These are phyloP conservation scores for Capsicum rhomboideum DNA, from an alignment of 257 asterid species.

Conservation along the genomic window DNA sequence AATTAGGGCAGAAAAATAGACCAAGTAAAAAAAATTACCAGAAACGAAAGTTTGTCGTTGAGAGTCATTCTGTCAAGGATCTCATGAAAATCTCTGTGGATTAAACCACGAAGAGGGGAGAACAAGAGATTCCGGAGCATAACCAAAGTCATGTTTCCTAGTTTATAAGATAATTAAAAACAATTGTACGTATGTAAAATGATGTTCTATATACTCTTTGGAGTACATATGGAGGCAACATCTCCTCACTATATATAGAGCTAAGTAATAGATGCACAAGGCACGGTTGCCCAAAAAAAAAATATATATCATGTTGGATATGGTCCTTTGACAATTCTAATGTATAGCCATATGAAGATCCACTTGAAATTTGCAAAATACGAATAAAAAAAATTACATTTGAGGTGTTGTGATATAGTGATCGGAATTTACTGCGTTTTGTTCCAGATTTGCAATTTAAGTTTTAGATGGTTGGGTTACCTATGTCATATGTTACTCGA, in stretches of 20 bases:
- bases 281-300: neutral
- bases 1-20: too few relatives aligned
- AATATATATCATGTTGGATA: neutral
- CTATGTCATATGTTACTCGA: too few relatives aligned
- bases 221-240: neutral
- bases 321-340: neutral
- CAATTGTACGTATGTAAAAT: neutral
- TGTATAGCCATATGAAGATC: neutral
- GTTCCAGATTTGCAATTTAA: neutral
- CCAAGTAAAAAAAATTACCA: constrained; percentile 16
- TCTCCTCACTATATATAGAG: neutral
- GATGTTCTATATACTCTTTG: neutral
- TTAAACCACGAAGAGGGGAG: constrained; percentile 25
- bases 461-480: neutral
- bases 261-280: neutral
- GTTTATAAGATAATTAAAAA: neutral
- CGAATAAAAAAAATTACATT: neutral
- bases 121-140: constrained; percentile 25
- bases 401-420: neutral
- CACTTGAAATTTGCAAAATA: neutral
- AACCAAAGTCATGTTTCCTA: neutral
- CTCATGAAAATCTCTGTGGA: constrained; percentile 46
- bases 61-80: constrained; percentile 32
- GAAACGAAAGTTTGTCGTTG: constrained; percentile 36
- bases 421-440: too few relatives aligned